These are phyloP conservation scores for Cercospora sp. DNA, from an alignment of 2,329 filamentous ascomycete genomes.

Conservation along the genomic window DNA sequence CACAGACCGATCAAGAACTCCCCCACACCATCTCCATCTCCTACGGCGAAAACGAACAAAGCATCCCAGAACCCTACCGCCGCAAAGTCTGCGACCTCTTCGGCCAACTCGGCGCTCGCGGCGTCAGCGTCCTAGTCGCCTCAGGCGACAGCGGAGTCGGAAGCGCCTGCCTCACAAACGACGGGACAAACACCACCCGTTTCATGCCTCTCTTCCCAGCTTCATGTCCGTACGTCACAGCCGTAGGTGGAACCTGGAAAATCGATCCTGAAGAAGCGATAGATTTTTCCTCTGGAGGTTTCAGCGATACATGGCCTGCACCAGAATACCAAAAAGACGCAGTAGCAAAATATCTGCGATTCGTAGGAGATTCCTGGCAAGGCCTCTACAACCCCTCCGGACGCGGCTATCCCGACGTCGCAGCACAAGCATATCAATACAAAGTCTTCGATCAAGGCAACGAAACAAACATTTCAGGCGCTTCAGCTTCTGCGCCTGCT, in stretches of 20 bases:
- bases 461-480: conserved; percentile 51
- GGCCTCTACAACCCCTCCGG: conserved; percentile 47
- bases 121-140: conserved; percentile 61
- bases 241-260: conserved; percentile 45
- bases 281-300: conserved; percentile 45
- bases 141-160: conserved; percentile 64
- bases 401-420: conserved; percentile 49
- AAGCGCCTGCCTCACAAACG: conserved; percentile 47
- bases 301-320: conserved; percentile 47
- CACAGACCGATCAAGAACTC: conserved; percentile 54
- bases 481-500: conserved; percentile 58
- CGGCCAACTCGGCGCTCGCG: conserved; percentile 63
- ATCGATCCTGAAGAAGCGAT: conserved; percentile 45
- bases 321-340: conserved; percentile 47
- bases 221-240: conserved; percentile 50
- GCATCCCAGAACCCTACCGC: conserved; percentile 60
- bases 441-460: conserved; percentile 46
- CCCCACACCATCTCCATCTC: conserved; percentile 64
- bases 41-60: conserved; percentile 66
- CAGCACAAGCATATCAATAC: conserved; percentile 55
- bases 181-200: conserved; percentile 46
- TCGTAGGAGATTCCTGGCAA: conserved; percentile 41
- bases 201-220: conserved; percentile 51
- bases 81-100: conserved; percentile 63
- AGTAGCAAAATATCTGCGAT: conserved; percentile 42